These are phyloP conservation scores for Onygena corvina DNA, from an alignment of 2,329 filamentous ascomycete genomes.

Conservation along the genomic window DNA sequence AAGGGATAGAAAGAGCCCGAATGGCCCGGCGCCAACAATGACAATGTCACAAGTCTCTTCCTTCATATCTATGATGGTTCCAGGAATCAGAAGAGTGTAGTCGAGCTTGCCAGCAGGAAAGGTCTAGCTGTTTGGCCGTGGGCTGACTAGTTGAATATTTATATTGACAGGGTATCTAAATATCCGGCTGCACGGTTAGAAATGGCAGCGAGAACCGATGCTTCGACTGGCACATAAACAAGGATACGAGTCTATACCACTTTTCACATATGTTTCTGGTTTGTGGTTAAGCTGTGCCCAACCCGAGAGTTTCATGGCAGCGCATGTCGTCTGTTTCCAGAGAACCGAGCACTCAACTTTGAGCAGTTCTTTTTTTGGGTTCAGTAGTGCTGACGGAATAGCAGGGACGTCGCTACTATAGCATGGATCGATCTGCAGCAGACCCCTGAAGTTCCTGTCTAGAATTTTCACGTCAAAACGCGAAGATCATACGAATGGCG, in stretches of 20 bases:
- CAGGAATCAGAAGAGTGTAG: not conserved
- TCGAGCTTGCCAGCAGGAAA: not conserved
- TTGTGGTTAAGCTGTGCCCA: not conserved
- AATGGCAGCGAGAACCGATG: not conserved
- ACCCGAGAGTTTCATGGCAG: not conserved
- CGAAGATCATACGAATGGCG: not conserved
- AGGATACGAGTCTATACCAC: not conserved
- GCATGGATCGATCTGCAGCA: not conserved
- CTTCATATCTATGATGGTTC: conserved; percentile 1
- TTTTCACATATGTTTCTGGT: not conserved
- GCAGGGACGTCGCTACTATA: not conserved
- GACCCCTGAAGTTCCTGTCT: not conserved
- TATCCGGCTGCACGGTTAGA: not conserved
- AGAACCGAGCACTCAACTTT: no score
- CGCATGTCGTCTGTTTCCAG: not conserved
- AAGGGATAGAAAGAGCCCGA: conserved; percentile 75
- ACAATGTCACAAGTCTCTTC: conserved; percentile 54
- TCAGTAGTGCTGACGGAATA: not conserved
- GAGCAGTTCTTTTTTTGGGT: not conserved
- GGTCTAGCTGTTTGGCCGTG: not conserved
- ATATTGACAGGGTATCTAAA: not conserved
- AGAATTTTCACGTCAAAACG: not conserved
- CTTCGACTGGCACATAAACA: not conserved
- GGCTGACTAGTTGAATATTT: not conserved
- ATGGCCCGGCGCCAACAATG: conserved; percentile 79